Conservation (phyloP, 208 protist species). For the Angomonas deanei region DNA sequence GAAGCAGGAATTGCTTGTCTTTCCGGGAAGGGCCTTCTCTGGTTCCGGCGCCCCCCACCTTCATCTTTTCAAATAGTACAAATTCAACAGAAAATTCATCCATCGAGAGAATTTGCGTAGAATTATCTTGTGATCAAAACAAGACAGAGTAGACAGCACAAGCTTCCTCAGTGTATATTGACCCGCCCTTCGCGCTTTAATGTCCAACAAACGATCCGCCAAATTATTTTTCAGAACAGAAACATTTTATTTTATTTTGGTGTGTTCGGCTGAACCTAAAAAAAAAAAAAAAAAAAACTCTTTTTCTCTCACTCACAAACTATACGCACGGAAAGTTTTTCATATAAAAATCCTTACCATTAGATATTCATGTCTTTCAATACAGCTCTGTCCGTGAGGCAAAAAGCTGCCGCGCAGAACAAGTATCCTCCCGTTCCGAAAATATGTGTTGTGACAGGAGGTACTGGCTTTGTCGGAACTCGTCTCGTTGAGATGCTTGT, state of each 20-base stretch:
- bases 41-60: conserved; percentile 16
- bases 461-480: conserved; percentile 93
- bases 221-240: too few species aligned
- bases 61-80: conserved; percentile 15
- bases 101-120: background rate
- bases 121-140: background rate
- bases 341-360: conserved; percentile 7
- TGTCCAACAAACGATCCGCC: too few species aligned
- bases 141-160: background rate
- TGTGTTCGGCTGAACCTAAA: too few species aligned
- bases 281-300: too few species aligned
- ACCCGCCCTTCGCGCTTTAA: too few species aligned
- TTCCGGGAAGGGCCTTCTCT: conserved; percentile 24
- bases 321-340: too few species aligned
- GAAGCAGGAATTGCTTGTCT: conserved; percentile 11
- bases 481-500: conserved; percentile 95
- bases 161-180: too few species aligned
- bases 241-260: too few species aligned
- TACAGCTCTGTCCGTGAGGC: conserved; percentile 54
- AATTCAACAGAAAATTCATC: background rate
- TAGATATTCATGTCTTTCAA: conserved; percentile 23
- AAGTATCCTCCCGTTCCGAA: conserved; percentile 78
- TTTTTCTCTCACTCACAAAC: too few species aligned
- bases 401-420: conserved; percentile 41
- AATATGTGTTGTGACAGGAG: conserved; percentile 89